Conservation (phyloP, 257 asterid species). For the Solanum boliviense region DNA sequence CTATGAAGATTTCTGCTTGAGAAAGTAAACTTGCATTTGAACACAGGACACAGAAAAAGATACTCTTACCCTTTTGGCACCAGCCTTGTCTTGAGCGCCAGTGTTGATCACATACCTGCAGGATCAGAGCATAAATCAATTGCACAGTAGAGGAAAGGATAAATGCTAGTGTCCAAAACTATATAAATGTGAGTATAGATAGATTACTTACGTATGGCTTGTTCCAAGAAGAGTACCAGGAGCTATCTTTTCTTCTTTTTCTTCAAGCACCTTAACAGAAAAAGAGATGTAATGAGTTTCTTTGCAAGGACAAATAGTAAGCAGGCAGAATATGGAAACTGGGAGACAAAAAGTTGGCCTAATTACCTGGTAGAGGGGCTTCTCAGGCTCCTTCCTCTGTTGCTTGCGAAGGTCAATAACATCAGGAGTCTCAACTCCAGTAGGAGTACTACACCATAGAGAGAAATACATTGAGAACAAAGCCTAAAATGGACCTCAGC, state of each 20-base stretch:
- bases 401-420: slow-evolving; percentile 98
- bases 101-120: slow-evolving; percentile 81
- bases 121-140: not conserved
- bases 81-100: slow-evolving; percentile 84
- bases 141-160: not conserved
- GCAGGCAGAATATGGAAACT: not conserved
- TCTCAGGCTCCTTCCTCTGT: slow-evolving; percentile 98
- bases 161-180: not conserved
- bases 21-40: not conserved
- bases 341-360: not conserved
- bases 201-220: slow-evolving; percentile 58
- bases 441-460: slow-evolving; percentile 62
- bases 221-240: slow-evolving; percentile 82
- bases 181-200: not conserved
- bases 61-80: slow-evolving; percentile 72
- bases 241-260: slow-evolving; percentile 81
- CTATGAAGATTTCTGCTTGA: not conserved
- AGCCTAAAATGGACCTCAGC: not conserved
- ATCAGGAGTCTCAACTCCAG: slow-evolving; percentile 99
- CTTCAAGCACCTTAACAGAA: slow-evolving; percentile 69
- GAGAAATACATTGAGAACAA: slow-evolving; percentile 9
- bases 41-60: not conserved
- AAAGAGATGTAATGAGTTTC: not conserved
- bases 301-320: not conserved
- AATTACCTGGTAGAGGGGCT: slow-evolving; percentile 85